Evolutionary conservation across 805 yeast genomes (phyloP).

Genomic region (Ogataea nonfermentans): DNA sequence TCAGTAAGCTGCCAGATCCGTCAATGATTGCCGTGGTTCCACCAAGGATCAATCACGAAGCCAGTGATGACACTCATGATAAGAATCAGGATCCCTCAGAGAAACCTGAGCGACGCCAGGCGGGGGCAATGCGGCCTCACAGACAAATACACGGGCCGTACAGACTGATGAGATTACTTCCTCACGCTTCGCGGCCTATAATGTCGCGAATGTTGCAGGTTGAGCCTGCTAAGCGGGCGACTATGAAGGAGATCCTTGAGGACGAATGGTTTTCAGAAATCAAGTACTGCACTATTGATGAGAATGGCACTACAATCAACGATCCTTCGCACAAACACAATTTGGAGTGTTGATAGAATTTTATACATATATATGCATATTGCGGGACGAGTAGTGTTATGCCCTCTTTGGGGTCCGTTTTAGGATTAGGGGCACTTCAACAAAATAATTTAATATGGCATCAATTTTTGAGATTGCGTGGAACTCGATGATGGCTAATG

Average conservation of each 20-base stretch:
- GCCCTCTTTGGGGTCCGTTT: too few species aligned
- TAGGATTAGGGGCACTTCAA: too few species aligned
- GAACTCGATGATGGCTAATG: not conserved
- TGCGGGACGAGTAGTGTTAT: not conserved
- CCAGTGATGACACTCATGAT: not conserved
- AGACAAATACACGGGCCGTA: slow-evolving; percentile 80
- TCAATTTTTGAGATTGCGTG: not conserved
- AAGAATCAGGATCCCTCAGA: slow-evolving; percentile 11
- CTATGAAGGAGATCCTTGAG: slow-evolving; percentile 58
- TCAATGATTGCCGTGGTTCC: slow-evolving; percentile 24
- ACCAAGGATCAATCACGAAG: slow-evolving; percentile 1
- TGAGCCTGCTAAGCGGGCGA: slow-evolving; percentile 61
- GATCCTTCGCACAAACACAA: slow-evolving; percentile 54
- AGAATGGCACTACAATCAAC: slow-evolving; percentile 37
- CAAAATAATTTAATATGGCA: too few species aligned
- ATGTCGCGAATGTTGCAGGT: slow-evolving; percentile 63
- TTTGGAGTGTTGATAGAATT: slow-evolving; percentile 29
- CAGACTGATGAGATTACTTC: slow-evolving; percentile 73
- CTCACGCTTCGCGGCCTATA: slow-evolving; percentile 80
- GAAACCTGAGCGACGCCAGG: slow-evolving; percentile 37
- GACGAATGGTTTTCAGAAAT: slow-evolving; percentile 74
- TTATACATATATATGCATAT: slow-evolving; percentile 8
- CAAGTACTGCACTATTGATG: slow-evolving; percentile 54
- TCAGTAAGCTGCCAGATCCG: slow-evolving; percentile 35
- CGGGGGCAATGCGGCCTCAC: slow-evolving; percentile 34